These are phyloP conservation scores for Komagataella ulmi DNA, from an alignment of 805 yeast species.

Conservation along the genomic window DNA sequence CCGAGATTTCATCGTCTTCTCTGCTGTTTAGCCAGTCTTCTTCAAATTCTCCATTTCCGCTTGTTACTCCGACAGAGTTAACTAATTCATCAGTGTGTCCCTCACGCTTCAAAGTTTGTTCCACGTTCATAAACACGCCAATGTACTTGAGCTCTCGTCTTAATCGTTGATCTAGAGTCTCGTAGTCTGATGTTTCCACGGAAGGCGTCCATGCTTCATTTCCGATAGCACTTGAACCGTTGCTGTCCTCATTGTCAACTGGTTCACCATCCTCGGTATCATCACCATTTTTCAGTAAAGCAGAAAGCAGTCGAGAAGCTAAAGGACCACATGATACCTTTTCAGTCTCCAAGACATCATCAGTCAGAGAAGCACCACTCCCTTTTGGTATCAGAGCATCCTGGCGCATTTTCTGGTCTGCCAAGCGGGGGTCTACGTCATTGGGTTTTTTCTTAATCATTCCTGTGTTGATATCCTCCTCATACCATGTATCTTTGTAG, in stretches of 20 bases:
- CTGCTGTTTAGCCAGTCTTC: conserved; percentile 67
- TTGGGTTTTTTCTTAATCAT: conserved; percentile 2
- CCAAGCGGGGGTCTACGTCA: conserved; percentile 1
- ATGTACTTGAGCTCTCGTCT: conserved; percentile 81
- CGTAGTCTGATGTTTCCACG: conserved; percentile 46
- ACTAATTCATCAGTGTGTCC: conserved; percentile 2
- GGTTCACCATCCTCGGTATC: conserved; percentile 8
- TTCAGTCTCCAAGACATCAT: conserved; percentile 55
- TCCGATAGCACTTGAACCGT: conserved; percentile 7
- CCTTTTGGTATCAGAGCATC: conserved; percentile 35
- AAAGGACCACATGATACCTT: conserved; percentile 84
- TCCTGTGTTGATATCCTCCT: conserved; percentile 45
- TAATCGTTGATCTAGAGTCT: conserved; percentile 73
- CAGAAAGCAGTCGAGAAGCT: conserved; percentile 71
- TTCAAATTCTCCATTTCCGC: conserved; percentile 17
- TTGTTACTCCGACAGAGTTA: conserved; percentile 7
- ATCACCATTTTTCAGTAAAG: conserved; percentile 41
- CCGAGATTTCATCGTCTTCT: conserved; percentile 91
- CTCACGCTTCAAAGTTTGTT: conserved; percentile 20
- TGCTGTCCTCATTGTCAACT: conserved; percentile 10
- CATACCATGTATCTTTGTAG: conserved; percentile 78
- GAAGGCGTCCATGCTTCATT: conserved; percentile 33
- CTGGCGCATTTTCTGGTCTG: neutral
- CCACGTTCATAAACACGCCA: conserved; percentile 70
- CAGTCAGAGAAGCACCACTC: conserved; percentile 41